Evolutionary conservation across 257 asterid genomes (phyloP), one percentile per base, ranked within the genome.

Genomic region (Euphrasia confusa): DNA sequence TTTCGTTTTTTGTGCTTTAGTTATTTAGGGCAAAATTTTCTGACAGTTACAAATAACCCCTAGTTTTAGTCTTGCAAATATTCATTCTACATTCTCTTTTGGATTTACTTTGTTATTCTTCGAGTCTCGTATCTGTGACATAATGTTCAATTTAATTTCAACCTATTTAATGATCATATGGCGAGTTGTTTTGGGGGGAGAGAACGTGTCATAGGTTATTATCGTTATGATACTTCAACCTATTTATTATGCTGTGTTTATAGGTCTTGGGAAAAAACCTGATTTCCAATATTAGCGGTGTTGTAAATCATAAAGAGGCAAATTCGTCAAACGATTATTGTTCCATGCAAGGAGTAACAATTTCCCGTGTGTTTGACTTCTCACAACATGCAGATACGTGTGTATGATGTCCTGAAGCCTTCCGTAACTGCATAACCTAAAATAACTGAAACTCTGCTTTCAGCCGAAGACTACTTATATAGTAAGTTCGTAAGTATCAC

Each of bases 341-440:
- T 35, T 35, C 10, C 10, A 35, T 33, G 39, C 39, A 6, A 6
- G 40, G 40, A 35, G 10, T 32, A 7, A 7, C 40, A 1, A 35
- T 0, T 7, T 35, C 40, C 40, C 10, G 10, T 7, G 2, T 48
- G 2, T 48, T 48, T 48, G 21, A 15, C 14, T 0, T n/a, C 5
- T 35, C 26, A 11, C 9, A n/a, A n/a, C 55, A 15, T 37, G 59
- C 64, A 44, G 42, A 40, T 61, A 52, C 35, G 28, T 57, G 49
- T 57, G 42, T 54, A 32, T 73, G 97, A 83, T 72, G 99, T 89
- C 81, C 83, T 92, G 39, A 93, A 93, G 87, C 97, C 99, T 64
- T 83, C 74, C 76, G 95, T 93, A 72, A 89, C 92, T 67, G 97
- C 96, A 0, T 95, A 93, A 78, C 97, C 99, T 64, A 97, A 93